A percentile compares a stretch with the other conserved stretches of the same genome.
phyloP scores from a whole-genome alignment of 2,329 filamentous ascomycete genomes.

The Fusarium aywerte region DNA sequence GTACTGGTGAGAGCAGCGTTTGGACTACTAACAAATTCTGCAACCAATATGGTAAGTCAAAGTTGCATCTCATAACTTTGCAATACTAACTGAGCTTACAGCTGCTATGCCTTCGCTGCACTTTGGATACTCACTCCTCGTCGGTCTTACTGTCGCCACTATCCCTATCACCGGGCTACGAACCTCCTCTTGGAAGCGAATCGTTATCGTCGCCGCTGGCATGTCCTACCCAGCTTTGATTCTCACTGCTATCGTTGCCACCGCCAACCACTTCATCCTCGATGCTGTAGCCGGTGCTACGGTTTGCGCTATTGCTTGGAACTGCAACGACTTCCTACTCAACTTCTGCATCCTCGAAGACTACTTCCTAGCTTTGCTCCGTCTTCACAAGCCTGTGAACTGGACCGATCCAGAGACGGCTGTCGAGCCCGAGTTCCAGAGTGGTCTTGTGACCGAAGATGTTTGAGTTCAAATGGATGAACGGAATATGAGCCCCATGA shows the following conservation, averaged over 20 bases:
- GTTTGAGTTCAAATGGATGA: conserved; percentile 22
- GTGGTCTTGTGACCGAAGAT: conserved; percentile 37
- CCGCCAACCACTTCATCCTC: conserved; percentile 78
- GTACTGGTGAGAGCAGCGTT: conserved; percentile 62
- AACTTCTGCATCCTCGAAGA: conserved; percentile 75
- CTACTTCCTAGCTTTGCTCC: conserved; percentile 70
- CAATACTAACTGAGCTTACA: conserved; percentile 45
- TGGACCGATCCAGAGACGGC: conserved; percentile 52
- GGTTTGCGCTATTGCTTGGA: conserved; percentile 74
- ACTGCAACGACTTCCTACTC: conserved; percentile 63
- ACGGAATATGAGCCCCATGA: conserved; percentile 20
- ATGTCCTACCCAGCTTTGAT: conserved; percentile 73
- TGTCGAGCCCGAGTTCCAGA: conserved; percentile 50
- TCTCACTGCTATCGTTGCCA: conserved; percentile 74
- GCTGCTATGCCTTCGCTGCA: conserved; percentile 81
- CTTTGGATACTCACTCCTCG: conserved; percentile 79
- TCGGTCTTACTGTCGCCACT: conserved; percentile 74
- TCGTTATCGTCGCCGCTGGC: conserved; percentile 59
- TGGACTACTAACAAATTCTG: conserved; percentile 74
- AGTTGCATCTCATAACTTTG: conserved; percentile 41
- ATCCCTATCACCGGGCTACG: conserved; percentile 70
- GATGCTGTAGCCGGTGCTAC: conserved; percentile 75
- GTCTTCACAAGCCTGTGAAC: conserved; percentile 72
- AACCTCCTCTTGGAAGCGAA: conserved; percentile 61
- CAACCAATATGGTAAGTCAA: conserved; percentile 76